Conservation (phyloP, 2,329 filamentous ascomycete species). For the Alternaria sp. region DNA sequence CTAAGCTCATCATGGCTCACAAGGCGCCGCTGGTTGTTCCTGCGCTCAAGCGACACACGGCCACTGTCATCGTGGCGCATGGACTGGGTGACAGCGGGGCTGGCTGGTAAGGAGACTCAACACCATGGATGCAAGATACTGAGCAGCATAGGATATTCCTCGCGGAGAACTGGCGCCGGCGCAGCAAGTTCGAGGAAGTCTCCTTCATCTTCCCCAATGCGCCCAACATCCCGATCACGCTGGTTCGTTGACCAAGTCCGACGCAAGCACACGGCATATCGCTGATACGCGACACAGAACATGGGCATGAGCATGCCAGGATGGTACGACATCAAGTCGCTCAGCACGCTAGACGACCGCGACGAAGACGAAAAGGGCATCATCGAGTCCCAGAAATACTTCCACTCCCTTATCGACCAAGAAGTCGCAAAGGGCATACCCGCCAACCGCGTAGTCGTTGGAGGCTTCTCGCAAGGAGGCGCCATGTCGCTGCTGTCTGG, state of each 20-base stretch:
- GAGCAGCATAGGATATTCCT: slow-evolving; percentile 75
- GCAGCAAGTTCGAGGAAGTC: slow-evolving; percentile 83
- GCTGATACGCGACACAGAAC: slow-evolving; percentile 60
- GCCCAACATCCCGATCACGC: slow-evolving; percentile 83
- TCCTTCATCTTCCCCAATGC: slow-evolving; percentile 95
- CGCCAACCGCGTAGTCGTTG: slow-evolving; percentile 81
- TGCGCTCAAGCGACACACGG: slow-evolving; percentile 82
- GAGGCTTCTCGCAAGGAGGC: slow-evolving; percentile 85
- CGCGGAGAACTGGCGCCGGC: slow-evolving; percentile 84
- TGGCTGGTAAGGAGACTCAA: slow-evolving; percentile 67
- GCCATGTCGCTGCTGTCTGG: slow-evolving; percentile 85
- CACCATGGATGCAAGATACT: background rate
- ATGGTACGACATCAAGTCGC: slow-evolving; percentile 77
- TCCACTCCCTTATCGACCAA: slow-evolving; percentile 78
- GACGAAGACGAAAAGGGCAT: slow-evolving; percentile 76
- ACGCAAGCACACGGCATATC: background rate
- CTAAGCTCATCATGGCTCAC: slow-evolving; percentile 33
- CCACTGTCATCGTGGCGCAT: slow-evolving; percentile 93
- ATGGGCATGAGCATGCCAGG: slow-evolving; percentile 81
- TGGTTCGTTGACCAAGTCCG: slow-evolving; percentile 58
- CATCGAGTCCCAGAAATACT: slow-evolving; percentile 72
- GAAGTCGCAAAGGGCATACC: slow-evolving; percentile 84
- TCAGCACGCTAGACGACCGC: slow-evolving; percentile 54
- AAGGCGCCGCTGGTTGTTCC: slow-evolving; percentile 72
- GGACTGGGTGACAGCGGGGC: slow-evolving; percentile 82